phyloP scores from a whole-genome alignment of 331 rosid species.

The Dryas integrifolia region DNA sequence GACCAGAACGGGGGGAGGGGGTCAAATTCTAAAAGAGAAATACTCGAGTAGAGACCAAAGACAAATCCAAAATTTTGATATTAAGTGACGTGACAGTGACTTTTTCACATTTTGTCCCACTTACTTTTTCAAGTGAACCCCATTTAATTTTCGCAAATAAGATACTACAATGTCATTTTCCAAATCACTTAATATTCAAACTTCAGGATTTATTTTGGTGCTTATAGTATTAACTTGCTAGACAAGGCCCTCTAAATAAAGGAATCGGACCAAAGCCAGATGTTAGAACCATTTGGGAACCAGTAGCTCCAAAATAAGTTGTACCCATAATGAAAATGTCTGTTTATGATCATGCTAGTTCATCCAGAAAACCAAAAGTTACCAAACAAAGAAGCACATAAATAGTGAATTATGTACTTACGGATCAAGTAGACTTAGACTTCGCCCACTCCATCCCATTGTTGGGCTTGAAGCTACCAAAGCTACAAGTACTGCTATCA shows the following conservation, averaged over 20 bases:
- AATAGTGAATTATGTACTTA: conserved; percentile 44
- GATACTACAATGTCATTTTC: background rate
- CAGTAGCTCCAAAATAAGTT: background rate
- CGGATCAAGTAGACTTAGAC: conserved; percentile 97
- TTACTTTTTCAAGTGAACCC: conserved; percentile 7
- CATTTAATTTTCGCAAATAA: background rate
- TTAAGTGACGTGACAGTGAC: background rate
- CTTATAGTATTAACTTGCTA: background rate
- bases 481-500: conserved; percentile 75
- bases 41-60: background rate
- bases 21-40: background rate
- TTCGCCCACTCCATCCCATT: conserved; percentile 98
- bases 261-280: conserved; percentile 3
- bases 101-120: background rate
- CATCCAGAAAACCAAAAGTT: conserved; percentile 17
- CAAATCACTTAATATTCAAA: background rate
- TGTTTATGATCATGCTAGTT: conserved; percentile 4
- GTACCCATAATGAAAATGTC: conserved; percentile 1
- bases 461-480: conserved; percentile 98
- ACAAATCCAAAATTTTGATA: background rate
- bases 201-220: background rate
- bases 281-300: background rate
- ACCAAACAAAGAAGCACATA: conserved; percentile 19
- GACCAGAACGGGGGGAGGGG: background rate
- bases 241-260: conserved; percentile 8